Evolutionary conservation across 2,329 filamentous ascomycete species (phyloP), one percentile per base, ranked within the genome.

Genomic region (Ceratocystis eucalypticola): DNA sequence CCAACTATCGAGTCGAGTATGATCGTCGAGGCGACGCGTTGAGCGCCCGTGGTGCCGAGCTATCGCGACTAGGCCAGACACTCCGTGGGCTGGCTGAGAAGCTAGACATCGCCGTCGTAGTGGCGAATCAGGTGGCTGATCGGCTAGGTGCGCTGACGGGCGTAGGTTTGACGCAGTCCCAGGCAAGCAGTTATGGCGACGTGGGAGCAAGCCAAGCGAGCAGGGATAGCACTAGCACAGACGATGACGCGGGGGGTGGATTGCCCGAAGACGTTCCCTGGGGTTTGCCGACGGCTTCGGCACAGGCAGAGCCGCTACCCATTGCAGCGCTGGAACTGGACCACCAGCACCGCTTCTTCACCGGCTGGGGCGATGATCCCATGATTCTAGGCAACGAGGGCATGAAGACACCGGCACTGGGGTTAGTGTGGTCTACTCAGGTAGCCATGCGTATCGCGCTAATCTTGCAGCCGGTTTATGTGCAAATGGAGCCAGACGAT

Each of bases 41-140:
- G 79, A 89, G 88, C 30, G 85, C 85, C 48, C 84, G 94, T 69
- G 87, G 87, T 69, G 80, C 83, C 63, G 89, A 96, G 72, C 83
- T 99, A 64, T 82, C 90, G 17, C 85, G 86, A 37, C 78, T 96
- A 1, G 89, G 93, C 45, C 83, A 86, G 50, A 79, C 90, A 63
- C 80, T 99, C 25, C 84, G 91, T 45, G 82, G 87, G 48, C 77
- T 97, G 1, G 94, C 94, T 0, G 82, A 84, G 46, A 83, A 82
- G 53, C 80, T 95, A 72, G 81, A 87, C 70, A 79, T 96, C 59
- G 92, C 91, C 28, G 81, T 99, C 33, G 91, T 99, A 0, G 88
- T 96, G 2, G 89, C 93, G 4, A 99, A 99, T 73, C 94, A 99
- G 75, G 93, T 99, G 37, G 89, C 90, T 5, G 94, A 99, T 76